Evolutionary conservation across 2,329 filamentous ascomycete species (phyloP).

Genomic region (Colletotrichum australisinense): DNA sequence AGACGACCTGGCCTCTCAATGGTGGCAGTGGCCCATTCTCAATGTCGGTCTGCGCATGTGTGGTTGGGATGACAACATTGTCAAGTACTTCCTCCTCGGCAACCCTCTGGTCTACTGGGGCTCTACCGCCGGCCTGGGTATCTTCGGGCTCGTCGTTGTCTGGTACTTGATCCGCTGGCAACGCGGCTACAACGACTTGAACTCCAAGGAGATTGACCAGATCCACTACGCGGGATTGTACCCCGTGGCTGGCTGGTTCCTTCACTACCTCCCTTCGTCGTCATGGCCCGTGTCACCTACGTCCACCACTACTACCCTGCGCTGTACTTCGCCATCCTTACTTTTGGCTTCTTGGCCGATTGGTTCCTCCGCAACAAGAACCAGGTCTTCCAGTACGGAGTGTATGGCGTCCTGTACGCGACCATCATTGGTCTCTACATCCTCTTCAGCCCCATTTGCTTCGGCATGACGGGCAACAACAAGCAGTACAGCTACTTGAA

Average conservation of each 20-base stretch:
- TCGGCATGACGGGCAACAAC: constrained; percentile 91
- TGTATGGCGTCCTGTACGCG: constrained; percentile 82
- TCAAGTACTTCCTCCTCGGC: constrained; percentile 98
- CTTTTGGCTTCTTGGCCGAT: constrained; percentile 88
- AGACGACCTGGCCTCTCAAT: constrained; percentile 94
- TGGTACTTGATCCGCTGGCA: constrained; percentile 98
- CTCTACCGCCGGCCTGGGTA: constrained; percentile 81
- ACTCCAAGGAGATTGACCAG: constrained; percentile 84
- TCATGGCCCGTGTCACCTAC: constrained; percentile 99
- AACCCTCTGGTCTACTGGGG: constrained; percentile 98
- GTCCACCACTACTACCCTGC: constrained; percentile 99
- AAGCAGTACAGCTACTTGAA: constrained; percentile 90
- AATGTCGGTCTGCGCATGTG: constrained; percentile 98
- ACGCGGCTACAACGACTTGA: constrained; percentile 89
- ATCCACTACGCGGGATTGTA: constrained; percentile 96
- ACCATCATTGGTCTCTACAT: constrained; percentile 85
- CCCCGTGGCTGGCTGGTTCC: constrained; percentile 91
- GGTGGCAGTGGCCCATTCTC: constrained; percentile 98
- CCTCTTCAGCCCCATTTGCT: constrained; percentile 92
- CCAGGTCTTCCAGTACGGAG: constrained; percentile 70
- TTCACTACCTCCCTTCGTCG: constrained; percentile 95
- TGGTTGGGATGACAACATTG: constrained; percentile 93
- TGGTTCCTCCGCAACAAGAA: constrained; percentile 80
- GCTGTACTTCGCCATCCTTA: constrained; percentile 95
- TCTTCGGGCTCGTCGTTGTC: constrained; percentile 77